Evolutionary conservation across 257 asterid species (phyloP), one percentile per base, ranked within the genome.

Genomic region (Lycium barbarum): DNA sequence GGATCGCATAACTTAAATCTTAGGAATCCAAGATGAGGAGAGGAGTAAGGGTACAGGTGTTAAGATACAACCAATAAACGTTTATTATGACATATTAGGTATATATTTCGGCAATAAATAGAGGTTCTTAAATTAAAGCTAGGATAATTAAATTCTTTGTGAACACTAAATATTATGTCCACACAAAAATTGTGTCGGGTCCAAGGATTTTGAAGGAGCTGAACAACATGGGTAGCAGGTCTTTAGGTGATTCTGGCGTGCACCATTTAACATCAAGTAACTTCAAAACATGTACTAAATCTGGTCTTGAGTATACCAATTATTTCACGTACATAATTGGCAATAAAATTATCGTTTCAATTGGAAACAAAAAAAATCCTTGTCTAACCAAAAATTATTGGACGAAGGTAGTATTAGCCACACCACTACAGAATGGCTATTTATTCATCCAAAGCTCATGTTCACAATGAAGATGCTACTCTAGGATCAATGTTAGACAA

Each of bases 401-500:
- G 67, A 61, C 35, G n/a, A 61, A 61, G 67, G 35, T 61, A 61
- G 67, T 9, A n/a, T 7, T 61, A 59, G 35, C 66, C 33, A 9
- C 66, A 59, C 33, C 33, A 3, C 66, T n/a, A 59, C 66, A 59
- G 35, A 61, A 61, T 61, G 3, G 35, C 35, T 35, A 20, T 12
- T 61, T 9, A 61, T 4, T 40, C 6, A 40, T 40, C 2, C 45
- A 40, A 40, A 40, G 45, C 45, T 3, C 45, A 40, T 61, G 17
- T 61, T 26, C 67, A 61, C 67, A 61, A 9, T 61, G 67, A n/a
- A n/a, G 67, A 61, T 61, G 67, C 67, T 61, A 20, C 67, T 18
- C 7, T n/a, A 61, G 67, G 35, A 61, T 61, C 22, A 57, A 57
- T 15, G 14, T 58, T 61, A 61, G 67, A 61, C 35, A n/a, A 61